Evolutionary conservation across 1,284 basidiomycete genomes (phyloP), one percentile per base, ranked within the genome.

Genomic region (Ustilago sp.): DNA sequence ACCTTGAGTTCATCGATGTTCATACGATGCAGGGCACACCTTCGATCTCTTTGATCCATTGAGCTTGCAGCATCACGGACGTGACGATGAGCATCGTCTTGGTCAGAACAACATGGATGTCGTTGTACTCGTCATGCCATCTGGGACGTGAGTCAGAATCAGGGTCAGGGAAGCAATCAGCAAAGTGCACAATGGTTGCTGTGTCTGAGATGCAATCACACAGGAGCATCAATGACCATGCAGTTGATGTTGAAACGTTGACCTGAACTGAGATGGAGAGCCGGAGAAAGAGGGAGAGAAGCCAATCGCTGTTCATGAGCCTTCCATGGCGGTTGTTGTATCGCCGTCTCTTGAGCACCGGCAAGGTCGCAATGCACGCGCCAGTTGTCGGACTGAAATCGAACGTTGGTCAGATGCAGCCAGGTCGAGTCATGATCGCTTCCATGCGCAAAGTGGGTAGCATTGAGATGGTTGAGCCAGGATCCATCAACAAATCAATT

Each of bases 31-130:
- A 94, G 94, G 0, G 94, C 91, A 82, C 96, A 93, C 1, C 86
- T 2, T 88, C 87, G 17, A 95, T 87, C 86, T 97, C 94, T 52
- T 94, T 91, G 1, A 89, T 89, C 95, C 95, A 97, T 85, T 96
- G 95, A 4, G 90, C 89, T 1, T 92, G 91, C 5, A 97, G 88
- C 0, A 92, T 88, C 1, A 90, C 89, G 4, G 95, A 95, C 0
- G 93, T 94, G 4, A 97, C 92, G 55, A 97, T 93, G 13, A 96
- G 89, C 0, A 93, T 93, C 23, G 83, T 74, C 35, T 79, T 80
- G 4, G 78, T 76, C 0, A 79, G 83, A 28, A 58, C 57, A 9
- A 84, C 81, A 5, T 73, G 39, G 43, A 80, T 69, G 17, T 83
- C 68, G 50, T 76, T 76, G 41, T 39, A 59, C 2, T 63, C 54